Evolutionary conservation across 306 rosid genomes (phyloP), one percentile per base, ranked within the genome.

Genomic region (Dryas alaskensis): DNA sequence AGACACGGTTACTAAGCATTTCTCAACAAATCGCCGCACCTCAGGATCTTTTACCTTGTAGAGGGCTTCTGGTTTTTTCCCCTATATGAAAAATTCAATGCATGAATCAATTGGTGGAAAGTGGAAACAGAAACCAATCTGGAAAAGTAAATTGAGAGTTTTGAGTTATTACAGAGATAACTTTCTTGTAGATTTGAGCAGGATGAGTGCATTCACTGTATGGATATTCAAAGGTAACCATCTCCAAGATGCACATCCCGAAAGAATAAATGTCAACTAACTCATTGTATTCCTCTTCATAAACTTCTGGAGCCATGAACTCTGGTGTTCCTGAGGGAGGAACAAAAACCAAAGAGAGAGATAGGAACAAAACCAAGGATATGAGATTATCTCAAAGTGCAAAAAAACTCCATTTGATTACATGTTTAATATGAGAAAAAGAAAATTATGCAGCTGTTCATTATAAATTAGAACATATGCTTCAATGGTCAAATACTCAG

Each of bases 281-380:
- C 73, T 95, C 97, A 74, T 95, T 90, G 76, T 95, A 95, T 78
- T 95, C 93, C 86, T 95, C 99, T 72, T 90, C 93, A 50, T 95
- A 95, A 53, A 95, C 95, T 79, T 95, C 99, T 0, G 99, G 99
- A 58, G 99, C 99, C 99, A 95, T 95, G 75, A 95, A 95, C 75
- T 95, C 99, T 10, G 99, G 99, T 40, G 99, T 95, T 84, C 99
- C 99, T 95, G 85, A 76, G 43, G 54, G 76, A 43, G 14, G 66
- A 42, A 60, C 61, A 40, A 46, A 57, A 48, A 48, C 14, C 73
- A 42, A 73, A 79, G 48, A 9, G 59, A 76, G 19, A 25, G 31
- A 13, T 0, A 61, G 46, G 51, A 31, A 6, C 13, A 45, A 59
- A 67, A 37, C 12, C 54, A 64, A 71, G 59, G 37, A 31, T 31